Percentiles rank a stretch among this genome's conserved stretches.
phyloP scores from a whole-genome alignment of 495 filamentous ascomycete species.

The Penicillium dipodomyicola region DNA sequence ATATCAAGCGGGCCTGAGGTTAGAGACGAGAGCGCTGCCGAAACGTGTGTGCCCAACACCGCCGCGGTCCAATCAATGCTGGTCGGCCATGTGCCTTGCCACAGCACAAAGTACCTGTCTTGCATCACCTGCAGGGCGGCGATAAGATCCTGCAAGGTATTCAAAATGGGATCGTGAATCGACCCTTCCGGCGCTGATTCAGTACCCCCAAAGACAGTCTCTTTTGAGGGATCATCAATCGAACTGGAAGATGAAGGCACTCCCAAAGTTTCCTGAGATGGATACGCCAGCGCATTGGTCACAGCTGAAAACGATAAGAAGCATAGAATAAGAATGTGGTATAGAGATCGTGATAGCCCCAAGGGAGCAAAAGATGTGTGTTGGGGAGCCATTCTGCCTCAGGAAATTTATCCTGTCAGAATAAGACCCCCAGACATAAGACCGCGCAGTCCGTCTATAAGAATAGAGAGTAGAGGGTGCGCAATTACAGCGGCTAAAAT shows the following conservation, averaged over 20 bases:
- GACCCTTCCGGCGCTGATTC: slow-evolving; percentile 6
- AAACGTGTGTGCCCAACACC: slow-evolving; percentile 78
- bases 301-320: slow-evolving; percentile 19
- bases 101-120: slow-evolving; percentile 68
- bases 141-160: slow-evolving; percentile 47
- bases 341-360: slow-evolving; percentile 17
- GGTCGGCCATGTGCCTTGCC: slow-evolving; percentile 78
- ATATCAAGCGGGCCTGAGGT: slow-evolving; percentile 40
- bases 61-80: slow-evolving; percentile 95
- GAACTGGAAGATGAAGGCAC: background rate
- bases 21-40: slow-evolving; percentile 63
- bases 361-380: slow-evolving; percentile 11
- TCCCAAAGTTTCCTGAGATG: slow-evolving; percentile 27
- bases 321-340: slow-evolving; percentile 26
- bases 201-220: slow-evolving; percentile 16
- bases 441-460: slow-evolving; percentile 18
- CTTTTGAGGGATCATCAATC: slow-evolving; percentile 3
- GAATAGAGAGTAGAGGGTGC: slow-evolving; percentile 11
- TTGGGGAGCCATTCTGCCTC: slow-evolving; percentile 19
- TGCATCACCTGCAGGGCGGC: slow-evolving; percentile 73
- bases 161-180: slow-evolving; percentile 17
- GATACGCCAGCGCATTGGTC: slow-evolving; percentile 34
- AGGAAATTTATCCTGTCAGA: slow-evolving; percentile 10
- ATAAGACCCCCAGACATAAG: slow-evolving; percentile 11
- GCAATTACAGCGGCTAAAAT: background rate